Conservation (phyloP, 2,329 filamentous ascomycete genomes). For the Paecilomyces fulvus region DNA sequence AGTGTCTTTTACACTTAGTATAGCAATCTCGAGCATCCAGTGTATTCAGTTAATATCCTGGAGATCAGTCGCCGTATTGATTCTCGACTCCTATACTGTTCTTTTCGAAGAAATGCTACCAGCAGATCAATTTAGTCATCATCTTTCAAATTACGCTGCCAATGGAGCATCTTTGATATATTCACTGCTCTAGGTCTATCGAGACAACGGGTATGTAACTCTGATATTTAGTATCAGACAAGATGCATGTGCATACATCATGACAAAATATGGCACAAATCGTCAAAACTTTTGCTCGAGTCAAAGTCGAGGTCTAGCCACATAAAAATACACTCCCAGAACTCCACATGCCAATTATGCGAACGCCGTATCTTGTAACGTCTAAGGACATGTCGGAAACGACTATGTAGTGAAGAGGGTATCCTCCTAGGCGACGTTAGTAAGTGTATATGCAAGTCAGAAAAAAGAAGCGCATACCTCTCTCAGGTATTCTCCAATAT, state of each 20-base stretch:
- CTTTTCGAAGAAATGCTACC: too few relatives aligned
- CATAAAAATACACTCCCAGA: neutral
- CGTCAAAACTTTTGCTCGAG: neutral
- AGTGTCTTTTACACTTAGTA: neutral
- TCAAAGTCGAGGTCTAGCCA: neutral
- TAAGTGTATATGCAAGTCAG: neutral
- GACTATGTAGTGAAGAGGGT: constrained; percentile 50
- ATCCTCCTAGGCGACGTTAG: constrained; percentile 41
- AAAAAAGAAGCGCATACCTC: constrained; percentile 42
- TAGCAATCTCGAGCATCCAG: too few relatives aligned
- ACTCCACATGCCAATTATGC: constrained; percentile 3
- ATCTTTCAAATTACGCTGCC: neutral
- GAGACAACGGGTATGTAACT: neutral
- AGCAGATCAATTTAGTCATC: neutral
- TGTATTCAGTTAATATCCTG: too few relatives aligned
- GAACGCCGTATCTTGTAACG: constrained; percentile 1
- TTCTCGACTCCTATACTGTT: too few relatives aligned
- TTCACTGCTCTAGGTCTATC: neutral
- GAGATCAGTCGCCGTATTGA: too few relatives aligned
- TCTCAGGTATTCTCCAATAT: constrained; percentile 89
- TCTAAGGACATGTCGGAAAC: neutral
- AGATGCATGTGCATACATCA: neutral
- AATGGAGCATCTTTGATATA: neutral
- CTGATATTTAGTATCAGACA: neutral
- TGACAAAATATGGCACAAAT: neutral